Evolutionary conservation across 169 alveolate species (phyloP), one percentile per base, ranked within the genome.

Genomic region (Eimeria necatrix): DNA sequence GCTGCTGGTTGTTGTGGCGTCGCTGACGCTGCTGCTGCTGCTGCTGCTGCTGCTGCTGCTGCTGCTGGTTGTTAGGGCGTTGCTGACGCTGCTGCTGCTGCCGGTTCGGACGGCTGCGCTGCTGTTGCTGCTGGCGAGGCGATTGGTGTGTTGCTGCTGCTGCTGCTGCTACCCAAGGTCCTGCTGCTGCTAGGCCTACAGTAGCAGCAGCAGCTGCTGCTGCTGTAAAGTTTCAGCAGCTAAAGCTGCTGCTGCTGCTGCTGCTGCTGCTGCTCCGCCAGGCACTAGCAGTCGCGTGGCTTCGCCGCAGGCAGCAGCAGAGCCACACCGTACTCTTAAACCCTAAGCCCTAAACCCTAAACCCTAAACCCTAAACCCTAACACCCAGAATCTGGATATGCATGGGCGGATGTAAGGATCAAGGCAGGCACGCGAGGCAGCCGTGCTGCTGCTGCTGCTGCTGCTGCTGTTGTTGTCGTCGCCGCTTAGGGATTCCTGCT

Each of bases 81-180:
- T 24, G 81, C 81, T 71, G 81, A 26, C 22, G 81, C 81, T 71
- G 81, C 41, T 24, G 81, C 81, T 71, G 51, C n/a, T 12, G 51
- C 53, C 49, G 81, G 9, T n/a, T 4, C 16, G n/a, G 7, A 3
- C 41, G 46, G 51, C 16, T 20, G 32, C n/a, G 73, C 73, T 61
- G 73, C 73, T 61, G 73, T 26, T 61, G 73, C 73, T 61, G 73
- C 73, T 61, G 73, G 12, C 73, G 32, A 61, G 73, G 73, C 73
- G 32, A 61, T 61, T 26, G 12, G 73, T 61, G n/a, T 10, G 4
- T 3, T 14, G 4, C 6, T 7, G n/a, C 16, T 26, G 6, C n/a
- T 7, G 16, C 4, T 7, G 16, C 6, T 18, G 4, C 16, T 7
- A 7, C 12, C 12, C 73, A 61, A 61, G n/a, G 4, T 61, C 6